These are phyloP conservation scores for Bothriochloa decipiens DNA, from an alignment of 176 grass and related monocot genomes.

Conservation along the genomic window DNA sequence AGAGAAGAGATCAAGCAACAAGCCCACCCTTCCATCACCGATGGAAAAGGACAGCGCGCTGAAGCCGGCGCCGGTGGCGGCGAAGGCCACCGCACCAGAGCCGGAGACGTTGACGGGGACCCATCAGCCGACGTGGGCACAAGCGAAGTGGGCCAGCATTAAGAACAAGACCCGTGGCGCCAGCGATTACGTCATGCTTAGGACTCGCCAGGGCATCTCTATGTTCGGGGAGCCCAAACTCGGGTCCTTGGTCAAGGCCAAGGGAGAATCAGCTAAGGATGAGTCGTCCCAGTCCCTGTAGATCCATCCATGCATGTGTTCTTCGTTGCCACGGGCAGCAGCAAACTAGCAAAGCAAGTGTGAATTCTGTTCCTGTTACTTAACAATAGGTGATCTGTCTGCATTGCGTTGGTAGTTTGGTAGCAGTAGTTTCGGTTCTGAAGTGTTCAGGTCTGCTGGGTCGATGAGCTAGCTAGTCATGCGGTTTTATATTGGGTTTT, in stretches of 20 bases:
- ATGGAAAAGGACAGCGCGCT: background rate
- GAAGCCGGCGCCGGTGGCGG: background rate
- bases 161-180: constrained; percentile 4
- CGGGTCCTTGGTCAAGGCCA: background rate
- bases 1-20: constrained; percentile 18
- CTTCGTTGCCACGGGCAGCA: background rate
- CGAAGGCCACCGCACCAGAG: background rate
- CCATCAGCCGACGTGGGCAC: background rate
- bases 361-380: background rate
- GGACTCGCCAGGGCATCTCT: constrained; percentile 10
- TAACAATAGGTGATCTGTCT: background rate
- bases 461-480: no score
- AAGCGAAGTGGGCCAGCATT: constrained; percentile 40
- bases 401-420: background rate
- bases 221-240: constrained; percentile 17
- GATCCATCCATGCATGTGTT: background rate
- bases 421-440: background rate
- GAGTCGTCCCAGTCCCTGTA: background rate
- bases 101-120: background rate
- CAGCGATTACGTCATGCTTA: background rate
- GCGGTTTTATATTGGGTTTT: no score
- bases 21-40: background rate
- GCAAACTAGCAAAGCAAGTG: no score
- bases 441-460: no score
- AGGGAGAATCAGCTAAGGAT: background rate